phyloP scores from a whole-genome alignment of 2,329 filamentous ascomycete species.

The Knufia fluminis region DNA sequence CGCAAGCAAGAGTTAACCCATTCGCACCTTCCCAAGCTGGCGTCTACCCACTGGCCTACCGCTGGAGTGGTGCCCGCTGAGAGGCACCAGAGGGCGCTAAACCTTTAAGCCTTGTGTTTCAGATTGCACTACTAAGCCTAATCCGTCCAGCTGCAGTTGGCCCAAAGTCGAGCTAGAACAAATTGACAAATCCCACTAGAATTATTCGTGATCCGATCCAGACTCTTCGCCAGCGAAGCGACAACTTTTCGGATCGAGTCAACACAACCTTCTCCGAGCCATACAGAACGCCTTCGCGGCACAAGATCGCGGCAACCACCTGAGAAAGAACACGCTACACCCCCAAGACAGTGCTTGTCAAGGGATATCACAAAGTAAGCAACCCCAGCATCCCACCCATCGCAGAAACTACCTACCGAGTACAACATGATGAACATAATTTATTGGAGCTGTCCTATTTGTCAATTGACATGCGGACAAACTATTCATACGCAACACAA shows the following conservation, averaged over 20 bases:
- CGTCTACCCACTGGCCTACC: neutral
- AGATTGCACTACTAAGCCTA: neutral
- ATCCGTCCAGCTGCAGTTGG: too few species aligned
- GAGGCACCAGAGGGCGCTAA: neutral
- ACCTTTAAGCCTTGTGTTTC: too few species aligned
- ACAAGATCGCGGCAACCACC: too few species aligned
- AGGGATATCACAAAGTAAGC: too few species aligned
- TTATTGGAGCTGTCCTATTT: slow-evolving; percentile 29
- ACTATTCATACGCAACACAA: neutral
- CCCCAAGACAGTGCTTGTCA: too few species aligned
- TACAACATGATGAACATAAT: slow-evolving; percentile 23
- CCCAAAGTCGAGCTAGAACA: neutral
- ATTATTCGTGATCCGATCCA: neutral
- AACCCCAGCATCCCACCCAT: too few species aligned
- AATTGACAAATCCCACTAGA: neutral
- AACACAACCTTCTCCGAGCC: neutral
- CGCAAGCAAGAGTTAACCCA: neutral
- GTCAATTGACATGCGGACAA: slow-evolving; percentile 21
- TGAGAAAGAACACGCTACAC: too few species aligned
- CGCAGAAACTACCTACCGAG: too few species aligned
- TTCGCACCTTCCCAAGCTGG: neutral
- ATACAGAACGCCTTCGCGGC: neutral
- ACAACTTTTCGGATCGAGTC: neutral
- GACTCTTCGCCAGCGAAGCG: neutral
- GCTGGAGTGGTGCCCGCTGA: neutral